Base-by-base conservation (phyloP, 1,284 basidiomycete genomes). In the Flammula alnicola region DNA sequence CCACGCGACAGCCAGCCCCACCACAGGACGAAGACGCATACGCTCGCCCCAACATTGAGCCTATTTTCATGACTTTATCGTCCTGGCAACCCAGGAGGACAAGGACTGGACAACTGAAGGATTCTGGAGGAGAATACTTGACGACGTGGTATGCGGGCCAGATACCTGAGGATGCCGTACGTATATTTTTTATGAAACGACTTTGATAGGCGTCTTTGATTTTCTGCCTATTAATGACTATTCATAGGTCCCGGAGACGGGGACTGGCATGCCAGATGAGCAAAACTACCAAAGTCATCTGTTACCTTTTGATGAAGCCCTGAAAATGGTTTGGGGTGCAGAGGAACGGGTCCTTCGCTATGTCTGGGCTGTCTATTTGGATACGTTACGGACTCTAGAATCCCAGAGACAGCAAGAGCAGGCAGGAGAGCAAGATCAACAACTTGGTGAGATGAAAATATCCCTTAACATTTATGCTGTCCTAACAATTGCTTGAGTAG, bases 181-280 rank as follows among this genome's bases (percentile, higher is more conserved):
- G 46, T 48, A 19, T 23, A 14, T 30, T 7, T n/a, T 30, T 30
- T 8, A 7, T 8, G 27, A 30, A n/a, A 30, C 8, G n/a, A 30
- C 7, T 10, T 17, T 35, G 9, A 11, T 10, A 12, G 35, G 11
- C 11, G 17, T 40, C 22, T 19, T 20, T 17, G 22, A 11, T 14
- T 7, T 29, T 7, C 25, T 29, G 14, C 20, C 37, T 40, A 3
- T 38, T 17, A 23, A 14, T 29, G n/a, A 8, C 14, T 40, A 44
- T 35, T 19, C 25, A 17, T 40, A 83, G 81, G 69, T 75, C 4
- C 70, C 65, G 16, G 70, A 81, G 20, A 54, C 62, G 31, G 72
- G 73, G 16, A 83, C 81, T 5, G 76, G 78, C 11, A 84, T 83
- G 81, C 63, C 75, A 0, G 72, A 84, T 58, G 83, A 84, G 58